Percentiles rank a stretch among this genome's conserved stretches.
Conservation (phyloP, 768 basidiomycete species). For the Naganishia kalamii region DNA sequence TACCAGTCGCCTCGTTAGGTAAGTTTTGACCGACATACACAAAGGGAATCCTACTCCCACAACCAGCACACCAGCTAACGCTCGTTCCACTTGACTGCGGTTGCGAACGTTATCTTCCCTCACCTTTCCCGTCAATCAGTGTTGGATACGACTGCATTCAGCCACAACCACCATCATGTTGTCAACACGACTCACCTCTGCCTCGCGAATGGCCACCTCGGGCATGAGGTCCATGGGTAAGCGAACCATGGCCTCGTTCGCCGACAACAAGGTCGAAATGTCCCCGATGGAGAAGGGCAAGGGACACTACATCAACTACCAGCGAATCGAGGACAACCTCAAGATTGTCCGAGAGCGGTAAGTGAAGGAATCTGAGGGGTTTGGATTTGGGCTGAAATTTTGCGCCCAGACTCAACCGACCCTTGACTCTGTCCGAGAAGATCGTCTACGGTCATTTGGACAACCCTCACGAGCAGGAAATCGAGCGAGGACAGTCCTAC, state of each 20-base stretch:
- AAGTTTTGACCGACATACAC: too few relatives aligned
- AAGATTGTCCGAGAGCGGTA: conserved; percentile 77
- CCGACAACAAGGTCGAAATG: conserved; percentile 48
- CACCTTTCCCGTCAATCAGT: conserved; percentile 2
- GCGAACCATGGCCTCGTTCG: conserved; percentile 23
- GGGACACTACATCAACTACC: conserved; percentile 50
- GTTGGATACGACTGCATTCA: conserved; percentile 1
- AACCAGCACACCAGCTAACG: too few relatives aligned
- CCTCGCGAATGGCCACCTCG: conserved; percentile 17
- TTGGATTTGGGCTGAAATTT: conserved; percentile 2
- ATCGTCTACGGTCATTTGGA: conserved; percentile 80
- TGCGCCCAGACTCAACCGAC: conserved; percentile 65
- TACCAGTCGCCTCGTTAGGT: not conserved
- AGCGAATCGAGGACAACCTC: conserved; percentile 93
- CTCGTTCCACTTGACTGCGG: too few relatives aligned
- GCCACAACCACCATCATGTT: conserved; percentile 20
- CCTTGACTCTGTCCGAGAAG: conserved; percentile 91
- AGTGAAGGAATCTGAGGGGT: conserved; percentile 14
- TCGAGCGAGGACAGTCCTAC: conserved; percentile 86
- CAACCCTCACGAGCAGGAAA: conserved; percentile 35
- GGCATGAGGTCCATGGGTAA: conserved; percentile 10
- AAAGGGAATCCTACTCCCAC: too few relatives aligned
- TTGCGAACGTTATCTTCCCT: not conserved
- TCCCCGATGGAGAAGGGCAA: conserved; percentile 44
- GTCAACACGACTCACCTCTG: conserved; percentile 19